Base-by-base conservation (phyloP, 2,329 filamentous ascomycete genomes). In the Talaromyces sp. region DNA sequence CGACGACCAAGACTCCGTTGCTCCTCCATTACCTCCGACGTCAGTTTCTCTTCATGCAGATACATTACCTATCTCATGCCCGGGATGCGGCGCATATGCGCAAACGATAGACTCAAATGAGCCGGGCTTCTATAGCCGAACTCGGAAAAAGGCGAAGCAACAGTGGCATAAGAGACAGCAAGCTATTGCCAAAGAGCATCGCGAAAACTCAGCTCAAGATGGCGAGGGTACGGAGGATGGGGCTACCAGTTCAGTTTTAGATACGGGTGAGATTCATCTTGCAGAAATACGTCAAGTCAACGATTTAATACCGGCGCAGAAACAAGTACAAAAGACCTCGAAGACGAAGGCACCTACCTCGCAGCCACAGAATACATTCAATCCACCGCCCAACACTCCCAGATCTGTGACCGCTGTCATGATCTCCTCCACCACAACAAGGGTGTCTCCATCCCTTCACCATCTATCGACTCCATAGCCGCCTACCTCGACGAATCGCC, bases 401-500 rank as follows among this genome's bases (percentile, higher is more conserved):
- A 73, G 19, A 65, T 96, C 7, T 99, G 95, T 78, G 90, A 95
- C 70, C 87, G 95, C 72, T 99, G 95, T 72, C 93, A 97, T 75
- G 84, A 88, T 39, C 83, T 99, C 31, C 77, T 90, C 24, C 88
- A 98, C 76, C 89, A 98, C 74, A 86, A 87, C 66, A 82, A 83
- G 16, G 91, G 90, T 8, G 79, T 85, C 16, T 84, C 91, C 6
- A 94, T 96, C 70, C 84, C 86, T 63, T 92, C 96, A 73, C 95
- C 95, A 0, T 89, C 89, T 0, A 84, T 97, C 68, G 85, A 92
- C 50, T 88, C 91, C 2, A 88, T 99, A 61, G 87, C 88, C 69
- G 89, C 92, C 68, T 96, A 93, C 16, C 90, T 99, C 61, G 85
- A 89, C 62, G 92, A 96, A 76, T 96, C 94, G 1, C 93, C 93